Evolutionary conservation across 108 stramenopile species (phyloP).

Genomic region (Asterionellopsis glacialis): DNA sequence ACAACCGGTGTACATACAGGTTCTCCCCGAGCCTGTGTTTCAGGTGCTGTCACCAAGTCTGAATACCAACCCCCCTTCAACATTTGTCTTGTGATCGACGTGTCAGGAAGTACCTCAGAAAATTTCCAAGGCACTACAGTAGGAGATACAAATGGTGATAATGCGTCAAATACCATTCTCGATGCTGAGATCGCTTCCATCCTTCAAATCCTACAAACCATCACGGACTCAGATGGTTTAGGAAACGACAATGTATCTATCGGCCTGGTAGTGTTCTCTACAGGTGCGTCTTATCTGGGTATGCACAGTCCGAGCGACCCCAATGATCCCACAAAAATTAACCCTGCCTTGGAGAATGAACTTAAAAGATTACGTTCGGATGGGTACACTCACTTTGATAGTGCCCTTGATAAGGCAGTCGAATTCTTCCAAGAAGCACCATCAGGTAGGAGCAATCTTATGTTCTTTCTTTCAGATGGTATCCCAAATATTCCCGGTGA

Average conservation of each 20-base stretch:
- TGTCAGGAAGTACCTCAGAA: neutral
- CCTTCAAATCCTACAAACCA: conserved; percentile 9
- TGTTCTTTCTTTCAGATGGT: conserved; percentile 33
- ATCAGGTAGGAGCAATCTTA: conserved; percentile 9
- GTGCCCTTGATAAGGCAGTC: conserved; percentile 22
- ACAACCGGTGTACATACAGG: neutral
- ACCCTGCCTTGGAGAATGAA: neutral
- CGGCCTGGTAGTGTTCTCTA: conserved; percentile 12
- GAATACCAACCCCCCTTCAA: conserved; percentile 3
- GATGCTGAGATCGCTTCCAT: conserved; percentile 26
- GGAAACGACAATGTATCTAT: conserved; percentile 25
- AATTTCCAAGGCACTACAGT: neutral
- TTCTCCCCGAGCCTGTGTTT: neutral
- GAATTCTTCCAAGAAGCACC: conserved; percentile 17
- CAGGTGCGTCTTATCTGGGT: neutral
- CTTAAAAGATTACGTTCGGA: neutral
- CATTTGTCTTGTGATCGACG: conserved; percentile 6
- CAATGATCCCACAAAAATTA: neutral
- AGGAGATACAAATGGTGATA: conserved; percentile 25
- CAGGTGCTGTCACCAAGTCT: neutral
- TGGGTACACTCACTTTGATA: conserved; percentile 35
- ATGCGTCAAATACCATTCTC: conserved; percentile 17
- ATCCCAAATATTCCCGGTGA: conserved; percentile 30
- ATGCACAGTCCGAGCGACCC: neutral
- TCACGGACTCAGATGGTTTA: conserved; percentile 6